Base-by-base conservation (phyloP, 2,329 filamentous ascomycete genomes). In the Verticillium albo-atrum region DNA sequence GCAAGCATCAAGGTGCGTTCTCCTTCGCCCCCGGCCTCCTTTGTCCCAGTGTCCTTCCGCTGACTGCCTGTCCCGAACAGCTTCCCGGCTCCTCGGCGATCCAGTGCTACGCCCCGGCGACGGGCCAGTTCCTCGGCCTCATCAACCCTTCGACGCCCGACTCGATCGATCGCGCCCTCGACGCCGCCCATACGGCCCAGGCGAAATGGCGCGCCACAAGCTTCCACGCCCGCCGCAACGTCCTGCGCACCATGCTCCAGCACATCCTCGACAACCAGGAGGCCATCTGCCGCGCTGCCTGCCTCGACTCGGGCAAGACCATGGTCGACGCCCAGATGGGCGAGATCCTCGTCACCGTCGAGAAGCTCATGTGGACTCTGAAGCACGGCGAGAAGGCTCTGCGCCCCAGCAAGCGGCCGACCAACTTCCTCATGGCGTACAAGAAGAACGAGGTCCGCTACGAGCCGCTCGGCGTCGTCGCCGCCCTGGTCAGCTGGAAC, bases 401-500 rank as follows among this genome's bases (percentile, higher is more conserved):
- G 65, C 75, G 75, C 35, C 85, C 91, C 0, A 89, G 89, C 64
- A 79, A 79, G 55, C 83, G 95, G 57, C 92, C 93, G 5, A 96
- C 92, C 1, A 97, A 96, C 73, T 81, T 97, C 53, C 83, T 99
- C 63, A 96, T 99, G 92, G 85, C 88, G 76, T 97, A 98, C 77
- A 99, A 99, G 82, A 87, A 85, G 72, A 97, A 97, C 71, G 89
- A 88, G 63, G 92, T 99, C 28, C 79, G 84, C 55, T 99, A 96
- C 74, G 93, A 99, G 75, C 94, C 95, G 15, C 79, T 98, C 23
- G 95, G 95, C 17, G 92, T 99, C 35, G 91, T 99, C 6, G 89
- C 92, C 12, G 94, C 95, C 20, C 89, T 94, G 57, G 92, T 99
- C 51, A 95, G 90, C 71, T 99, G 95, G 95, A 99, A 99, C 78